Evolutionary conservation across 2,329 filamentous ascomycete species (phyloP), one percentile per base, ranked within the genome.

Genomic region (Colletotrichum sp.): DNA sequence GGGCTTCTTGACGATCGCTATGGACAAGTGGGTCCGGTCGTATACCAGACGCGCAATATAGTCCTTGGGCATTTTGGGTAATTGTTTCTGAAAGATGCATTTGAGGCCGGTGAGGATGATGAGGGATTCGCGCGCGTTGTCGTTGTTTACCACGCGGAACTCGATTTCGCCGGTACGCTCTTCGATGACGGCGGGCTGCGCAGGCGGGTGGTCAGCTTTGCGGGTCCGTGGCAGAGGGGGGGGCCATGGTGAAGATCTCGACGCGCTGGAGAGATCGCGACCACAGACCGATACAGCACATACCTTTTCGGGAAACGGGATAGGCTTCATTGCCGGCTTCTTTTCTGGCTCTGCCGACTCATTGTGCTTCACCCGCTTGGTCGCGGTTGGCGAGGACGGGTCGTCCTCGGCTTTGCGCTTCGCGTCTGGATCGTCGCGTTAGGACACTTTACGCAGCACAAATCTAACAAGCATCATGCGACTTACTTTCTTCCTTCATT

Each of bases 1-100:
- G 1, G 97, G 96, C 81, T 98, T 96, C 88, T 99, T 99, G 80
- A 99, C 95, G 81, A 99, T 99, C 26, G 97, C 97, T 80, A 99
- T 98, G 52, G 95, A 98, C 77, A 99, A 85, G 87, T 99, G 97
- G 8, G 96, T 98, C 68, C 97, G 93, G 85, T 99, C 97, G 86
- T 99, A 99, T 75, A 99, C 97, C 9, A 99, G 92, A 52, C 97
- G 95, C 6, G 97, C 97, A 80, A 99, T 99, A 84, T 99, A 99
- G 83, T 99, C 97, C 85, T 99, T 98, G 16, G 97, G 97, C 97
- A 99, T 99, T 86, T 99, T 99, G 1, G 97, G 97, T 8, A 99
- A 89, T 83, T 99, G 97, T 81, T 99, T 99, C 84, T 99, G 97
- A 81, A 99, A 99, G 79, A 99, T 98, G 83, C 96, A 98, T 84